Base-by-base conservation (phyloP, 2,329 filamentous ascomycete species). In the Parafenestella ontariensis region DNA sequence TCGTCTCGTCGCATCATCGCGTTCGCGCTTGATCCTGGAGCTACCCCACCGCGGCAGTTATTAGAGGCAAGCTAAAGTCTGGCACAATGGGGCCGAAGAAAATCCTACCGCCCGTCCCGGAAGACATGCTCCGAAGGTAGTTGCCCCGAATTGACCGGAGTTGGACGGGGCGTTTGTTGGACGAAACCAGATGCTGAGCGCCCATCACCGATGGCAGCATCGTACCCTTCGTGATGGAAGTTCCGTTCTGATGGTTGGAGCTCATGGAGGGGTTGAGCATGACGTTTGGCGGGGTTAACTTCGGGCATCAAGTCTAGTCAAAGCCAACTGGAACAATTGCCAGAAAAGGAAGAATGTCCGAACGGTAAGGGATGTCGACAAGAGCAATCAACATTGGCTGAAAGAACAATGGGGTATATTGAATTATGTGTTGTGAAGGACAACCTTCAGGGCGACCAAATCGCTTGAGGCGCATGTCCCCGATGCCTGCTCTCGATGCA, bases 21-120 rank as follows among this genome's bases (percentile, higher is more conserved):
- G 54, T 44, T 50, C 45, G 21, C 24, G 44, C 50, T 46, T 51
- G 49, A 55, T 43, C 21, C n/a, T 48, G 51, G 49, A 57, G 56
- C 56, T 69, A 71, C 70, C 67, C 71, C 70, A 73, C 71, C 67
- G 63, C 71, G 71, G 71, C 71, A 74, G 71, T 74, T 74, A 68
- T 58, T 57, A 66, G 59, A 51, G 36, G 39, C 47, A 33, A 43
- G 47, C 57, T 58, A 57, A 49, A 37, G 37, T 39, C 41, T 34
- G 49, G 52, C 49, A 46, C 28, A 40, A 39, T 55, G 50, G 37
- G 18, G 33, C 53, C 56, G 51, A 52, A 41, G 46, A 52, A 60
- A 58, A 48, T 21, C 51, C 36, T 33, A 50, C 45, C 34, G 26
- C 24, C 17, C 26, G 40, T 7, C 15, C 20, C 44, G 49, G 44